These are phyloP conservation scores for Tolypocladium sp. DNA, from an alignment of 2,329 filamentous ascomycete species.

Conservation along the genomic window DNA sequence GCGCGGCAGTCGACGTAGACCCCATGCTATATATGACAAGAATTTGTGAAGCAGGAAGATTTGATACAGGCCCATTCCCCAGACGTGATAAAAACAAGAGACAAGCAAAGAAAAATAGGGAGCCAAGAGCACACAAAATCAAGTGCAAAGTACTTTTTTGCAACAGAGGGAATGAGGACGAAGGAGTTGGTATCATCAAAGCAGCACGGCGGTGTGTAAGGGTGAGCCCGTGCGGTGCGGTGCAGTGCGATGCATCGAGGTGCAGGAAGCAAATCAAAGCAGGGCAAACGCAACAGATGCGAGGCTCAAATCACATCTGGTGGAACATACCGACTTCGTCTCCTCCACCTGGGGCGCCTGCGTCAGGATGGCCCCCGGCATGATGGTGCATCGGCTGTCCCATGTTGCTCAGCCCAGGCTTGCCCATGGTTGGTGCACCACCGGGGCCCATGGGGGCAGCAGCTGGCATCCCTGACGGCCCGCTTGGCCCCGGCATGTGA, in stretches of 20 bases:
- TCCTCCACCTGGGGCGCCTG: slow-evolving; percentile 54
- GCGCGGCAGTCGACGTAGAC: slow-evolving; percentile 15
- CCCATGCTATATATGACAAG: slow-evolving; percentile 17
- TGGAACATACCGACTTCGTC: slow-evolving; percentile 98
- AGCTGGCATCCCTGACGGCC: slow-evolving; percentile 55
- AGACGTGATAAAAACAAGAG: slow-evolving; percentile 10
- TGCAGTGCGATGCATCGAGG: slow-evolving; percentile 9
- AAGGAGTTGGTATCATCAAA: slow-evolving; percentile 28
- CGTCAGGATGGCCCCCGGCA: slow-evolving; percentile 29
- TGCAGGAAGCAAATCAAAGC: slow-evolving; percentile 13
- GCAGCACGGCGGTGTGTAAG: slow-evolving; percentile 11
- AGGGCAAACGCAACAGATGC: slow-evolving; percentile 30
- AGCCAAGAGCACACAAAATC: slow-evolving; percentile 12
- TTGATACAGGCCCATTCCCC: slow-evolving; percentile 22
- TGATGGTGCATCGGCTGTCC: slow-evolving; percentile 59
- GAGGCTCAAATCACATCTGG: slow-evolving; percentile 63
- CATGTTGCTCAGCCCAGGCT: slow-evolving; percentile 59
- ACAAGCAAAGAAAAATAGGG: slow-evolving; percentile 11
- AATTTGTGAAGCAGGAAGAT: slow-evolving; percentile 1
- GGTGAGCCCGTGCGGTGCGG: slow-evolving; percentile 7
- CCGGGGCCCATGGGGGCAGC: slow-evolving; percentile 52
- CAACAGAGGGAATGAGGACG: slow-evolving; percentile 3
- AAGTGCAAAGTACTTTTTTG: slow-evolving; percentile 10
- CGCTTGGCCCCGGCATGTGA: slow-evolving; percentile 61
- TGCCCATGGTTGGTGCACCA: slow-evolving; percentile 47